Evolutionary conservation across 2,329 filamentous ascomycete species (phyloP), one percentile per base, ranked within the genome.

Genomic region (Colletotrichum lini): DNA sequence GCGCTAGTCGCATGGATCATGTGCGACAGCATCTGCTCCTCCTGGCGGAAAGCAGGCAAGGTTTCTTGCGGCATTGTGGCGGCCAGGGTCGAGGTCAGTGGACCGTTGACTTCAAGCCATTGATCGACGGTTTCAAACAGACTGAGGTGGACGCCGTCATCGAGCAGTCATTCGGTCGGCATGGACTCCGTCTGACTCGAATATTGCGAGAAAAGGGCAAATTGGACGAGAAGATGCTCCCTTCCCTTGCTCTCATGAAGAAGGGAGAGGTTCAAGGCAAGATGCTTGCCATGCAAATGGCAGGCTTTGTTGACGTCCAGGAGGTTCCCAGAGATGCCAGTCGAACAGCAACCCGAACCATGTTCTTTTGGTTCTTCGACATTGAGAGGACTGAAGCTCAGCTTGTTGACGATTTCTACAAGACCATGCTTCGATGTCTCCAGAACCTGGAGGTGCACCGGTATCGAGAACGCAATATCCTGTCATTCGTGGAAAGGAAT

Each of bases 341-440:
- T 73, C 92, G 95, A 44, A 89, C 93, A 76, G 94, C 95, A 0
- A 93, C 92, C 73, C 91, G 94, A 63, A 97, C 95, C 0, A 88
- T 98, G 30, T 98, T 95, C 80, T 89, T 98, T 67, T 98, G 95
- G 92, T 98, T 91, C 85, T 97, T 94, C 80, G 95, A 98, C 78
- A 85, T 89, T 13, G 90, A 94, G 56, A 89, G 93, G 57, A 92
- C 93, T 8, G 85, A 91, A 59, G 87, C 88, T 23, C 89, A 92
- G 72, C 84, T 97, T 1, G 82, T 98, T 13, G 92, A 97, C 73
- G 92, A 94, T 71, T 90, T 93, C 0, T 98, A 98, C 85, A 97
- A 97, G 80, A 89, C 92, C 38, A 98, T 98, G 93, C 88, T 94
- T 18, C 90, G 95, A 67, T 93, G 93, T 73, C 80, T 98, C 59